Conservation (phyloP, 768 basidiomycete genomes). For the Steccherinum ochraceum region DNA sequence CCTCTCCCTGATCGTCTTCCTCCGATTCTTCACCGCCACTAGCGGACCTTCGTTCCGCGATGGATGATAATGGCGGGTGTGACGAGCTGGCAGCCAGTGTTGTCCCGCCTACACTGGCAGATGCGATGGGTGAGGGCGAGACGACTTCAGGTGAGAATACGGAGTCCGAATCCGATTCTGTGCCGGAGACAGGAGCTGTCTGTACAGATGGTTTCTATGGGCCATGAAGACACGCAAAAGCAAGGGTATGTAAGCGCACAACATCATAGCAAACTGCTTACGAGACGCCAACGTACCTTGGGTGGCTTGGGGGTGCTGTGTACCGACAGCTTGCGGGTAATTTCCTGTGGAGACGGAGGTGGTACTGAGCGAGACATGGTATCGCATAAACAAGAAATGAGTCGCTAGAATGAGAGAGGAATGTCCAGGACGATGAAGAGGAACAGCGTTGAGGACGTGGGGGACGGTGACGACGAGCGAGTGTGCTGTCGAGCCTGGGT, state of each 20-base stretch:
- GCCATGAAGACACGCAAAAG: neutral
- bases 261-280: neutral
- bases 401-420: constrained; percentile 4
- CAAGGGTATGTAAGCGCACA: constrained; percentile 1
- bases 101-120: constrained; percentile 16
- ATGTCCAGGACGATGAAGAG: constrained; percentile 3
- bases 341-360: constrained; percentile 82
- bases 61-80: constrained; percentile 60
- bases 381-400: constrained; percentile 20
- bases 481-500: constrained; percentile 8
- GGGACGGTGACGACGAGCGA: constrained; percentile 30
- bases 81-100: constrained; percentile 16
- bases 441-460: constrained; percentile 2
- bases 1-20: constrained; percentile 64
- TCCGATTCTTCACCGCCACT: constrained; percentile 76
- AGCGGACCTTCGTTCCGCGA: constrained; percentile 64
- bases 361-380: constrained; percentile 28
- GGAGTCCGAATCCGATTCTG: constrained; percentile 86
- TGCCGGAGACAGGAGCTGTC: constrained; percentile 50
- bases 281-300: constrained; percentile 14
- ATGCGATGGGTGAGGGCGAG: constrained; percentile 29
- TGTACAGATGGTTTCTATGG: constrained; percentile 25
- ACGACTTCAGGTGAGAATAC: constrained; percentile 47
- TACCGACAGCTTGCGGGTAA: constrained; percentile 78
- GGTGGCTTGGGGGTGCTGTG: constrained; percentile 53